Evolutionary conservation across 139 green algal genomes (phyloP).

Genomic region (Diplosphaera chodatii): DNA sequence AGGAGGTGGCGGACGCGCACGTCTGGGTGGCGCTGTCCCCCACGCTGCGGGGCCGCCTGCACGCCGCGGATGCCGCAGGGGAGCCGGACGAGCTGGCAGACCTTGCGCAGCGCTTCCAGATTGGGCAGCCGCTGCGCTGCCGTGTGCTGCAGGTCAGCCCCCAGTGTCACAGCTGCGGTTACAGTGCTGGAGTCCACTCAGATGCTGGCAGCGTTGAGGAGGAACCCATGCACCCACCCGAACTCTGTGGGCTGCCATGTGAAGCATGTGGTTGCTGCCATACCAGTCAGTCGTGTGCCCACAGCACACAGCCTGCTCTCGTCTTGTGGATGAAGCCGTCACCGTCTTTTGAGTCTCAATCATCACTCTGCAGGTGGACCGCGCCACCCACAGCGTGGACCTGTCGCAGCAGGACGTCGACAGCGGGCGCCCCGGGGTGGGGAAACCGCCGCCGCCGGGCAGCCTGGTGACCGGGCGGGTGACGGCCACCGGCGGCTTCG

Average conservation of each 20-base stretch:
- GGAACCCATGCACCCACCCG: no score
- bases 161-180: no score
- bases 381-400: conserved; percentile 37
- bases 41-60: conserved; percentile 32
- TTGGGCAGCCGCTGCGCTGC: conserved; percentile 30
- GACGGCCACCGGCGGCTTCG: conserved; percentile 25
- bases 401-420: conserved; percentile 24
- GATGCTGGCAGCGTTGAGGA: no score
- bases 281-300: no score
- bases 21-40: conserved; percentile 36
- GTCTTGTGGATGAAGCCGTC: no score
- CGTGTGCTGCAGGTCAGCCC: conserved; percentile 19
- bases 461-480: conserved; percentile 39
- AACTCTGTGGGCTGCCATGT: no score
- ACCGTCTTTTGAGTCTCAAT: no score
- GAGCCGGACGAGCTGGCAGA: conserved; percentile 21
- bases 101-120: conserved; percentile 22
- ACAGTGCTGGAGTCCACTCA: no score
- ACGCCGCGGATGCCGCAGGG: conserved; percentile 35
- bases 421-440: neutral
- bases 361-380: conserved; percentile 32
- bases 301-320: no score
- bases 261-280: no score
- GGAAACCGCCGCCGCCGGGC: conserved; percentile 11
- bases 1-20: conserved; percentile 18